A percentile compares a stretch with the other conserved stretches of the same genome.
Conservation (phyloP, 805 yeast genomes). For the Candida chilensis region DNA sequence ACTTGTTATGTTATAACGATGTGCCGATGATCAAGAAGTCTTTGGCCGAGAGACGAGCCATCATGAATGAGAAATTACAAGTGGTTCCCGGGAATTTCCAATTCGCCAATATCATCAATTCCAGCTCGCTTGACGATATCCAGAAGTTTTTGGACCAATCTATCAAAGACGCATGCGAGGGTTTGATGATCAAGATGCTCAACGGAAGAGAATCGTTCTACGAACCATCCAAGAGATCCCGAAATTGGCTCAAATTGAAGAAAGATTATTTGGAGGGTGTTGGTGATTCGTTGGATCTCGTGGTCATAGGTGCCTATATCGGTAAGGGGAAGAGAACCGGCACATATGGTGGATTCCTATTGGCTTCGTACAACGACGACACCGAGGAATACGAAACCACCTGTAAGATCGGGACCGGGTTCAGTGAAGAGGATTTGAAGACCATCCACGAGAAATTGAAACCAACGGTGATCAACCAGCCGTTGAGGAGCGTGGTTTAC, state of each 20-base stretch:
- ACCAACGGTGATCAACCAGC: conserved; percentile 54
- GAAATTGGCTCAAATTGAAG: conserved; percentile 93
- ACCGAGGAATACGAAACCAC: conserved; percentile 91
- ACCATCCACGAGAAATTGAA: conserved; percentile 50
- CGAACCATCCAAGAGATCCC: conserved; percentile 90
- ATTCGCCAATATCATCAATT: conserved; percentile 68
- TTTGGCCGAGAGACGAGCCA: conserved; percentile 59
- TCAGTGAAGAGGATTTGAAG: conserved; percentile 75
- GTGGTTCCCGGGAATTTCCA: conserved; percentile 70
- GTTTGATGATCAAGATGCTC: conserved; percentile 88
- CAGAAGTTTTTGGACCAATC: conserved; percentile 83
- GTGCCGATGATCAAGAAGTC: conserved; percentile 60
- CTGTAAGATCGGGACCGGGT: conserved; percentile 97
- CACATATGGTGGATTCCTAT: conserved; percentile 85
- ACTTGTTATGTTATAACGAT: conserved; percentile 67
- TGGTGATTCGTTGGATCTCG: conserved; percentile 91
- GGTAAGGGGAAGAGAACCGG: conserved; percentile 96
- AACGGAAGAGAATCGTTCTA: conserved; percentile 75
- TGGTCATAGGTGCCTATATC: conserved; percentile 87
- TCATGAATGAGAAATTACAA: conserved; percentile 46
- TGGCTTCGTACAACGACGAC: conserved; percentile 87
- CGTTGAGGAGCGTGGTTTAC: conserved; percentile 60
- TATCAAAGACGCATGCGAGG: conserved; percentile 86
- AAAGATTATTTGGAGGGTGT: conserved; percentile 93
- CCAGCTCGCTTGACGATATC: conserved; percentile 64